These are phyloP conservation scores for Hyaloscypha bicolor DNA, from an alignment of 495 filamentous ascomycete genomes.

Conservation along the genomic window DNA sequence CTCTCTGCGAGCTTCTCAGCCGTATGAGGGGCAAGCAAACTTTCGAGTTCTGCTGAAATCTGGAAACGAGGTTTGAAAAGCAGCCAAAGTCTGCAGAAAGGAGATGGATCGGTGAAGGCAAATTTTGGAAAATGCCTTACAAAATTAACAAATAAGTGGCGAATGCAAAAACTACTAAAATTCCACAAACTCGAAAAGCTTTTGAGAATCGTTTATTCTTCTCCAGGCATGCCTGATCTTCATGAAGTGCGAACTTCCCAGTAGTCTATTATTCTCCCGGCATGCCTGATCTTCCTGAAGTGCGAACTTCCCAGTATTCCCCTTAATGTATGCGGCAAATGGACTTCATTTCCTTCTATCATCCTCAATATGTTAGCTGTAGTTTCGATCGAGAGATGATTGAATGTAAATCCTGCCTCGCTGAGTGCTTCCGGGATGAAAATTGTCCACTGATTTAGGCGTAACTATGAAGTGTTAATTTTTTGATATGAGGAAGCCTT, in stretches of 20 bases:
- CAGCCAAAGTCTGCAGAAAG: too few relatives aligned
- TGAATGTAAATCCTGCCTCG: not conserved
- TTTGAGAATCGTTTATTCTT: not conserved
- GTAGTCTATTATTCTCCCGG: too few relatives aligned
- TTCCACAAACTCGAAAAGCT: not conserved
- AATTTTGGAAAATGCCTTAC: not conserved
- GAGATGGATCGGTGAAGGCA: too few relatives aligned
- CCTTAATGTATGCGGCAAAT: not conserved
- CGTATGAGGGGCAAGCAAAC: not conserved
- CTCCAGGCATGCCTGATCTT: not conserved
- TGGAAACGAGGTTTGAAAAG: not conserved
- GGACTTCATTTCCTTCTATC: not conserved
- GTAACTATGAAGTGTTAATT: not conserved
- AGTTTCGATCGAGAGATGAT: not conserved
- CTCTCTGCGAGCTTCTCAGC: not conserved
- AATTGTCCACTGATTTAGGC: conserved; percentile 3
- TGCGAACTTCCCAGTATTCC: not conserved
- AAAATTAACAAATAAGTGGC: not conserved
- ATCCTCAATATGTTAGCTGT: not conserved
- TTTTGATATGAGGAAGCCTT: not conserved
- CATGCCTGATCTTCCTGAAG: conserved; percentile 1
- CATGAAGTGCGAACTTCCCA: not conserved
- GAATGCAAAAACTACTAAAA: not conserved
- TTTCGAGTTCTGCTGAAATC: not conserved
- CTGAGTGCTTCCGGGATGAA: not conserved